phyloP scores from a whole-genome alignment of 495 filamentous ascomycete genomes.

The Annulohypoxylon moriforme region DNA sequence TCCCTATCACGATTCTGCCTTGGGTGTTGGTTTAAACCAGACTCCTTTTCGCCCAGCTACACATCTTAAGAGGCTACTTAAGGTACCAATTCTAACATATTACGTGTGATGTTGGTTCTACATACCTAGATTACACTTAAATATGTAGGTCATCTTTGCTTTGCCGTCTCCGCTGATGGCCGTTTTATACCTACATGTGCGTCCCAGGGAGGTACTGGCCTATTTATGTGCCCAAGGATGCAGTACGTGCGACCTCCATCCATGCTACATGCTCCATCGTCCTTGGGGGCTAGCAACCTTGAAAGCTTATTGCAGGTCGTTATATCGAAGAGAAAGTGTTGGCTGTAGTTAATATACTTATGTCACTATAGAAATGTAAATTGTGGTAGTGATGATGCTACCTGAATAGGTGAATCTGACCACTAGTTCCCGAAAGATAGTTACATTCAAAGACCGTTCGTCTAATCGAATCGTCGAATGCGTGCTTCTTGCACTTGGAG shows the following conservation, averaged over 20 bases:
- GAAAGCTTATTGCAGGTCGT: background rate
- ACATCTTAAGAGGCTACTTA: conserved; percentile 27
- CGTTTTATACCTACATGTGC: background rate
- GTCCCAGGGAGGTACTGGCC: background rate
- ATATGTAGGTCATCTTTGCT: conserved; percentile 14
- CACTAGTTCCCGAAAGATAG: background rate
- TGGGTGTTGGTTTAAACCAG: conserved; percentile 18
- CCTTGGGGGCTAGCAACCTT: conserved; percentile 22
- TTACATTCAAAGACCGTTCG: background rate
- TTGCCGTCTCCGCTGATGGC: conserved; percentile 12
- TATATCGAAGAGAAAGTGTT: background rate
- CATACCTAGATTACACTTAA: background rate
- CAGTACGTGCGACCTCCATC: conserved; percentile 15
- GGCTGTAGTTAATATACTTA: conserved; percentile 4
- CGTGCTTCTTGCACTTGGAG: background rate
- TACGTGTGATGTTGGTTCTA: conserved; percentile 26
- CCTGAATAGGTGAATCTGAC: conserved; percentile 5
- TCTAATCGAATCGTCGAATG: background rate
- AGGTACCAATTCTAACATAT: conserved; percentile 21
- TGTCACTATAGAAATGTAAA: background rate
- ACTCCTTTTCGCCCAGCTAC: conserved; percentile 15
- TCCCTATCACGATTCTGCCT: conserved; percentile 17
- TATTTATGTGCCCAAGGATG: background rate
- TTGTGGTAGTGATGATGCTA: conserved; percentile 20
- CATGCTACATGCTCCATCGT: conserved; percentile 5